Percentiles rank a stretch among this genome's conserved stretches.
Conservation (phyloP, 2,329 filamentous ascomycete species). For the Neofusicoccum sp. region DNA sequence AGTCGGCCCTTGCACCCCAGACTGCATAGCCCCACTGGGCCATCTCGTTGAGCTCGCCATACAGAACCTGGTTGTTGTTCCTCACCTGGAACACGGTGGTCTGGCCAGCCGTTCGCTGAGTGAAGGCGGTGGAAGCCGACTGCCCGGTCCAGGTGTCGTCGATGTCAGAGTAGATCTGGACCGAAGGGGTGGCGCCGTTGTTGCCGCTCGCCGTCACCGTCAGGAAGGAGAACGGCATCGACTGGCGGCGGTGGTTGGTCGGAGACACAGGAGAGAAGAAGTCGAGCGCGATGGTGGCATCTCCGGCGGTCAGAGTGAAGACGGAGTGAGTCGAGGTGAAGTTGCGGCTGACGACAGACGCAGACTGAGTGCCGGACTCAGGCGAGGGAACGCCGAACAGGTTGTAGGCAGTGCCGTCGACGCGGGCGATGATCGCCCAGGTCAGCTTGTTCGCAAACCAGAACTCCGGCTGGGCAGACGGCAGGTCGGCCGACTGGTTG, state of each 20-base stretch:
- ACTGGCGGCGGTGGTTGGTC: constrained; percentile 46
- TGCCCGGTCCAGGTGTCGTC: constrained; percentile 49
- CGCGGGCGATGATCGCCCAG: constrained; percentile 47
- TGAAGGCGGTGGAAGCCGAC: constrained; percentile 28
- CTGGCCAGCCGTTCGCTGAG: constrained; percentile 29
- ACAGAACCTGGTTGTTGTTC: constrained; percentile 35
- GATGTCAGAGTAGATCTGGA: constrained; percentile 49
- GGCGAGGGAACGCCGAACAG: constrained; percentile 43
- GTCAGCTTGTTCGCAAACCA: constrained; percentile 46
- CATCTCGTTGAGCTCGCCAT: constrained; percentile 43
- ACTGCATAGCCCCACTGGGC: constrained; percentile 47
- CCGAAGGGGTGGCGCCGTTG: constrained; percentile 24
- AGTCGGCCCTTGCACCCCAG: constrained; percentile 40
- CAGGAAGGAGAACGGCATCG: constrained; percentile 49
- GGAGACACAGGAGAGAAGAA: constrained; percentile 51
- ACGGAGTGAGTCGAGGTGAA: constrained; percentile 48
- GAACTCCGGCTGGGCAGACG: constrained; percentile 45
- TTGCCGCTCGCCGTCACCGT: constrained; percentile 38
- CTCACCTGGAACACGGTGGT: constrained; percentile 38
- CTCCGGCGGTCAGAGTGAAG: constrained; percentile 43
- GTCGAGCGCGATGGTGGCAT: constrained; percentile 41
- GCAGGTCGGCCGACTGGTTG: constrained; percentile 39
- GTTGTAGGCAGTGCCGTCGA: constrained; percentile 45
- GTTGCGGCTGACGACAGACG: constrained; percentile 37
- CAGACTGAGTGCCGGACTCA: constrained; percentile 33